Base-by-base conservation (phyloP, 2,329 filamentous ascomycete species). In the Xylariaceae sp. region DNA sequence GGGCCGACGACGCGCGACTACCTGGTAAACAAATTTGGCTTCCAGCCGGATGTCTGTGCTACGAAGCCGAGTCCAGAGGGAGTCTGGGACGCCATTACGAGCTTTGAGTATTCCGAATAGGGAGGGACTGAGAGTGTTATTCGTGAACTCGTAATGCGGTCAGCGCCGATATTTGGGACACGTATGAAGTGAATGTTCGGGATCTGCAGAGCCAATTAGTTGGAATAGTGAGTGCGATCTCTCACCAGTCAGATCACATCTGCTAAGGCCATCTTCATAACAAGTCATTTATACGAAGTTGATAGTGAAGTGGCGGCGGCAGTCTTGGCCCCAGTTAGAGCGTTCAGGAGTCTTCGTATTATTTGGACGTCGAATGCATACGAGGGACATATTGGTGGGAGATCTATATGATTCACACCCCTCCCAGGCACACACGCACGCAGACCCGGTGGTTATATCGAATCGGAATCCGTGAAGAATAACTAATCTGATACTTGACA, bases 1-100 rank as follows among this genome's bases (percentile, higher is more conserved):
- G 94, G 94, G 0, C 93, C 94, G 10, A 99, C 94, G 15, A 99
- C 94, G 9, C 82, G 87, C 63, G 86, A 92, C 66, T 86, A 90
- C 74, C 75, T 99, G 50, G 72, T 77, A 13, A 77, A 79, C 17
- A 80, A 78, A 1, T 90, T 91, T 71, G 82, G 76, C 0, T 88
- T 86, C 64, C 80, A 85, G 66, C 85, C 90, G 0, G 86, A 93
- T 70, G 88, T 89, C n/a, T 95, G 88, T 73, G 90, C 94, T 1
- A 83, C 84, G 68, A 87, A 81, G 68, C 94, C 94, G 1, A 96
- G 84, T 71, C 90, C 92, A 0, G 86, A 93, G 68, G 92, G 92
- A 0, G 77, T 97, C 1, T 79, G 83, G 64, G 77, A 84, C 50
- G 90, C 82, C 0, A 93, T 97, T 63, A 70, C 75, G 56, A 69